Evolutionary conservation across 108 stramenopile species (phyloP).

Genomic region (Hondaea fermentalgiana): DNA sequence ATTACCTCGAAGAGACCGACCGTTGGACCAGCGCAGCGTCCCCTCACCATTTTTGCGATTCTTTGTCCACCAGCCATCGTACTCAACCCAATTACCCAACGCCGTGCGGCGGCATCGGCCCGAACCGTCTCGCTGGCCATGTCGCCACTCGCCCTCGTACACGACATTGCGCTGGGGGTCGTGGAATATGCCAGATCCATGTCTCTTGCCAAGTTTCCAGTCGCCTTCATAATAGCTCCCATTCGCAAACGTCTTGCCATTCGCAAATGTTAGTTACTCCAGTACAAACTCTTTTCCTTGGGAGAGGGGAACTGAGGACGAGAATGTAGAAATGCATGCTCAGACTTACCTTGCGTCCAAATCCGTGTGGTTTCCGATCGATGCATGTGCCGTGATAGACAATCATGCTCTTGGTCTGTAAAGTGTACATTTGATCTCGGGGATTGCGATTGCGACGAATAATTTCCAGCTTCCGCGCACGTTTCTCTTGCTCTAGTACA

Average conservation of each 20-base stretch:
- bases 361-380: neutral
- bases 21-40: neutral
- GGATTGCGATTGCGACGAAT: neutral
- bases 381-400: neutral
- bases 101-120: neutral
- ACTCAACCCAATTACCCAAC: neutral
- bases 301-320: neutral
- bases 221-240: slow-evolving; percentile 5
- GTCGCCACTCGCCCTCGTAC: slow-evolving; percentile 9
- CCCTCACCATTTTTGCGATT: neutral
- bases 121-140: neutral
- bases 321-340: neutral
- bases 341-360: neutral
- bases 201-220: neutral
- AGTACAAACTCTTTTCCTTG: too few relatives aligned
- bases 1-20: neutral
- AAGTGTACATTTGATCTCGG: neutral
- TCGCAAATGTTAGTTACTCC: neutral
- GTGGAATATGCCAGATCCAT: neutral
- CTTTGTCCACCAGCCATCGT: neutral
- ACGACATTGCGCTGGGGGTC: neutral
- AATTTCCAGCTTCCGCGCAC: neutral
- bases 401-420: neutral
- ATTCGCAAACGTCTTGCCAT: neutral
- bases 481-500: neutral